These are phyloP conservation scores for Garcia nutans DNA, from an alignment of 345 rosid genomes.

Conservation along the genomic window DNA sequence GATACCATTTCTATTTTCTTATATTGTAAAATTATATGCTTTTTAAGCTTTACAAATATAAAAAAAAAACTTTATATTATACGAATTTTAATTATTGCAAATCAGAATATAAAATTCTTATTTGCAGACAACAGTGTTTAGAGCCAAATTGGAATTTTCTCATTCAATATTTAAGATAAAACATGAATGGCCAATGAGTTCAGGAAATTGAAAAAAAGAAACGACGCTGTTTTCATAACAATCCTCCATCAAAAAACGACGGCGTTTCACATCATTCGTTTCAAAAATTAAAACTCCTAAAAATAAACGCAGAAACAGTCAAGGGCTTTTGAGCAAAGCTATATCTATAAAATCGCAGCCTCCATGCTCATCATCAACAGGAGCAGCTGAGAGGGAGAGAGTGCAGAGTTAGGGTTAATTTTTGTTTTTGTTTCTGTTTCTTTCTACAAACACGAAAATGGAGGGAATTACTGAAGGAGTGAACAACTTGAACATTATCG, in stretches of 20 bases:
- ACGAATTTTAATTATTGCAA: no score
- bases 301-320: neutral
- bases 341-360: neutral
- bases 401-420: neutral
- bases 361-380: neutral
- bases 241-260: neutral
- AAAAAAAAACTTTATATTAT: no score
- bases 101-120: no score
- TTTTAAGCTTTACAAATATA: no score
- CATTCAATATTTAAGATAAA: no score
- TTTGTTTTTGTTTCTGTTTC: neutral
- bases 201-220: no score
- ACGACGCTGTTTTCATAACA: no score
- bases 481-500: constrained; percentile 20
- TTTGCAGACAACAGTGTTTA: no score
- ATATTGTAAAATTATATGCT: no score
- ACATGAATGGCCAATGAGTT: no score
- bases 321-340: neutral
- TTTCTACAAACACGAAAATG: neutral
- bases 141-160: no score
- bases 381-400: neutral
- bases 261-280: neutral
- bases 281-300: neutral
- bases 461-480: constrained; percentile 22
- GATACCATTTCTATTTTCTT: no score